phyloP scores from a whole-genome alignment of 352 stramenopile species.

The Phytophthora cactorum region DNA sequence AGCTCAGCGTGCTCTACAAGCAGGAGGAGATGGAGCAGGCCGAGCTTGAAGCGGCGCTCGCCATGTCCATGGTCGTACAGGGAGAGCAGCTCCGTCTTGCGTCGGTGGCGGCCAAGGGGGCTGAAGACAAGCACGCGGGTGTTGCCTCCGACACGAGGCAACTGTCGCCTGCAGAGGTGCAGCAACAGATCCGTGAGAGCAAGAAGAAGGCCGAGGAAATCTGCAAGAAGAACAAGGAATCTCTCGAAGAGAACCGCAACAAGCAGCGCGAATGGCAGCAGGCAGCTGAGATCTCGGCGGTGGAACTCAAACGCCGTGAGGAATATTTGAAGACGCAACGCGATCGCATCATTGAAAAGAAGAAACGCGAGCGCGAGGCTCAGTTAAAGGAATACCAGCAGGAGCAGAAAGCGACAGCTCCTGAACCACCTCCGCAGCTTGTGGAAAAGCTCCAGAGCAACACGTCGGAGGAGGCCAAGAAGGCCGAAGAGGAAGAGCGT shows the following conservation, averaged over 20 bases:
- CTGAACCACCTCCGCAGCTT: conserved; percentile 65
- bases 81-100: conserved; percentile 67
- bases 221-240: conserved; percentile 76
- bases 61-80: conserved; percentile 79
- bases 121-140: conserved; percentile 69
- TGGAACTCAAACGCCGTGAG: conserved; percentile 76
- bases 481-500: conserved; percentile 69
- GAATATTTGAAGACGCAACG: conserved; percentile 79
- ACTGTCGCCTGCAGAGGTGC: conserved; percentile 58
- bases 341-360: conserved; percentile 83
- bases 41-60: conserved; percentile 78
- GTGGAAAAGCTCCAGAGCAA: conserved; percentile 71
- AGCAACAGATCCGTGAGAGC: conserved; percentile 63
- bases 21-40: conserved; percentile 88
- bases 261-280: conserved; percentile 76
- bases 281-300: conserved; percentile 68
- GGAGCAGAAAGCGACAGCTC: conserved; percentile 67
- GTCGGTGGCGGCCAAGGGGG: conserved; percentile 57
- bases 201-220: conserved; percentile 80
- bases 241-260: conserved; percentile 70
- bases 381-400: conserved; percentile 81
- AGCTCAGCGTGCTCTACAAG: conserved; percentile 88
- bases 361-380: conserved; percentile 72
- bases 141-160: conserved; percentile 28
- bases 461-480: conserved; percentile 65